Percentiles rank a stretch among this genome's conserved stretches.
These are phyloP conservation scores for Stygiomarasmius scandens DNA, from an alignment of 1,284 basidiomycete genomes.

Conservation along the genomic window DNA sequence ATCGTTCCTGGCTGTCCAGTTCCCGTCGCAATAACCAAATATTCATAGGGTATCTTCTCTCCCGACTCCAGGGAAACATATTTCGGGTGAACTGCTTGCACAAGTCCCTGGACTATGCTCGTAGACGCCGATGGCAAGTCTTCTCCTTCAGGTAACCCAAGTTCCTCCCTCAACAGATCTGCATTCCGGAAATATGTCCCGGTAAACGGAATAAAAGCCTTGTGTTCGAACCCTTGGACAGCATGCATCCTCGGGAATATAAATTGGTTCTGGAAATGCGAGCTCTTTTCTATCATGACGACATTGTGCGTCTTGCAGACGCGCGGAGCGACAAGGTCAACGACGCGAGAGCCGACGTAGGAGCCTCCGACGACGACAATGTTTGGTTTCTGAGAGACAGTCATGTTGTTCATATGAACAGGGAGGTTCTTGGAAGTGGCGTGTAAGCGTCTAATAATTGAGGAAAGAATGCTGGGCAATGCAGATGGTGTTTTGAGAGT, in stretches of 20 bases:
- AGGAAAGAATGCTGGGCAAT: no score
- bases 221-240: slow-evolving; percentile 41
- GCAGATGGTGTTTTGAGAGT: no score
- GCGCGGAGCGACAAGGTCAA: slow-evolving; percentile 36
- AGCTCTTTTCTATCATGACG: slow-evolving; percentile 45
- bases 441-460: no score
- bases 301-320: slow-evolving; percentile 40
- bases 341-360: slow-evolving; percentile 29
- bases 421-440: no score
- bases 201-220: slow-evolving; percentile 49
- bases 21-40: slow-evolving; percentile 11
- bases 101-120: slow-evolving; percentile 25
- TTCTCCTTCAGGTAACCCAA: background rate
- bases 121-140: slow-evolving; percentile 23
- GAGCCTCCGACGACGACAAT: slow-evolving; percentile 29
- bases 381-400: slow-evolving; percentile 16
- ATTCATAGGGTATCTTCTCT: slow-evolving; percentile 13
- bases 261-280: slow-evolving; percentile 43
- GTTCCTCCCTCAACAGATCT: background rate
- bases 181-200: slow-evolving; percentile 23
- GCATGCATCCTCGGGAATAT: slow-evolving; percentile 46
- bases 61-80: slow-evolving; percentile 26
- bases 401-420: no score
- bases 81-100: slow-evolving; percentile 22
- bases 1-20: slow-evolving; percentile 5